phyloP scores from a whole-genome alignment of 805 yeast species.

The Cyberlindnera bimundalis region DNA sequence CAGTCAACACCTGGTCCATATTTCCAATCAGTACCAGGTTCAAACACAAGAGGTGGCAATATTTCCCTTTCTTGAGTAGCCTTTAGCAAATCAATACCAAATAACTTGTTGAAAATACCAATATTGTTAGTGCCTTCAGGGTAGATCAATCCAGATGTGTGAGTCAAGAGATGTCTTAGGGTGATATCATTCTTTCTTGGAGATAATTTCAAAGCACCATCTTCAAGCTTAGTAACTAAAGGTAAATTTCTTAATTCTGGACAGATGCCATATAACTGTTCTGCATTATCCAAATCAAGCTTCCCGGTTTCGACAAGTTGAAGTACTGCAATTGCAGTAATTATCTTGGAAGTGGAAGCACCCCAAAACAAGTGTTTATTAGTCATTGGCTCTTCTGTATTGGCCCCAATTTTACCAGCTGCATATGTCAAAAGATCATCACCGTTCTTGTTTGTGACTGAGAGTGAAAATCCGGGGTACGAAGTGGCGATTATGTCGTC shows the following conservation, averaged over 20 bases:
- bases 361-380: slow-evolving; percentile 30
- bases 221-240: slow-evolving; percentile 24
- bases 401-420: slow-evolving; percentile 19
- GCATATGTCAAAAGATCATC: slow-evolving; percentile 24
- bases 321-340: slow-evolving; percentile 30
- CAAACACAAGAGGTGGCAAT: slow-evolving; percentile 29
- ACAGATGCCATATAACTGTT: slow-evolving; percentile 28
- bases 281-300: slow-evolving; percentile 29
- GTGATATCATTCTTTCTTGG: slow-evolving; percentile 32
- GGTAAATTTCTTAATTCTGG: slow-evolving; percentile 32
- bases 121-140: neutral
- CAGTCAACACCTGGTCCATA: slow-evolving; percentile 37
- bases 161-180: slow-evolving; percentile 33
- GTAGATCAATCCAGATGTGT: slow-evolving; percentile 39
- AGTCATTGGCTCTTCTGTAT: slow-evolving; percentile 13
- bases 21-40: slow-evolving; percentile 37
- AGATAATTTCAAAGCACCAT: slow-evolving; percentile 24
- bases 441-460: slow-evolving; percentile 13
- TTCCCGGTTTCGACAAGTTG: slow-evolving; percentile 34
- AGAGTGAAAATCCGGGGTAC: slow-evolving; percentile 12
- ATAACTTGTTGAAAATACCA: slow-evolving; percentile 20
- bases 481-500: neutral
- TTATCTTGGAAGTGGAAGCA: slow-evolving; percentile 33
- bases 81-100: slow-evolving; percentile 22
- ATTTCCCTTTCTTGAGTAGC: slow-evolving; percentile 14